Percentiles rank a stretch among this genome's conserved stretches.
Conservation (phyloP, 2,329 filamentous ascomycete genomes). For the Penicillium sp. region DNA sequence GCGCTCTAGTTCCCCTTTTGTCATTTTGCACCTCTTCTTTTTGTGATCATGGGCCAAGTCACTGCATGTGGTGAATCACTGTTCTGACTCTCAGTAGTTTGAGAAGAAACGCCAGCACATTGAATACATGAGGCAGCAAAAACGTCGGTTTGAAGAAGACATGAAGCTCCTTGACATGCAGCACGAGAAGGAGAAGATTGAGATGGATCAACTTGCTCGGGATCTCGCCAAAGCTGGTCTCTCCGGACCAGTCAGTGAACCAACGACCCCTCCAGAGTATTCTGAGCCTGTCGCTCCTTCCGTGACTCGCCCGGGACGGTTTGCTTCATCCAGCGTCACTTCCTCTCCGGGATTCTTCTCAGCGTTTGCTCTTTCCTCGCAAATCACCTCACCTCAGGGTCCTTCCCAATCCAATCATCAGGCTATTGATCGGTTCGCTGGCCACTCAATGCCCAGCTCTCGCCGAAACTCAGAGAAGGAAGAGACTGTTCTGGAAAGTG, state of each 20-base stretch:
- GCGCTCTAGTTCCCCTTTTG: too few relatives aligned
- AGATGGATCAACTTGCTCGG: slow-evolving; percentile 78
- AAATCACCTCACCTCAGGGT: slow-evolving; percentile 70
- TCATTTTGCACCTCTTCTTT: not conserved
- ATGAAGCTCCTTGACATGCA: slow-evolving; percentile 85
- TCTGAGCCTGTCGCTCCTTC: slow-evolving; percentile 74
- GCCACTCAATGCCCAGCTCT: slow-evolving; percentile 78
- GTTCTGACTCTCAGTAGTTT: slow-evolving; percentile 55
- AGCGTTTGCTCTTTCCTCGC: slow-evolving; percentile 60
- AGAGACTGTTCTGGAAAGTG: slow-evolving; percentile 62
- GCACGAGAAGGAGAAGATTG: slow-evolving; percentile 73
- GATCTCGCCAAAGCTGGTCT: slow-evolving; percentile 57
- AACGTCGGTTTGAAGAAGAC: slow-evolving; percentile 81
- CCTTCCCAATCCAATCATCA: slow-evolving; percentile 43
- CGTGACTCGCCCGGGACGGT: slow-evolving; percentile 77
- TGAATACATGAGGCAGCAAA: slow-evolving; percentile 83
- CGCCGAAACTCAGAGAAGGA: slow-evolving; percentile 87
- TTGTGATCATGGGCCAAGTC: not conserved
- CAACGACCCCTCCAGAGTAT: slow-evolving; percentile 92
- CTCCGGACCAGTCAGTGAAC: slow-evolving; percentile 80
- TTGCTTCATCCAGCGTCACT: slow-evolving; percentile 81
- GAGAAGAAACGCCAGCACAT: slow-evolving; percentile 93
- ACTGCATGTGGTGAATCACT: slow-evolving; percentile 3
- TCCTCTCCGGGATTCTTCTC: slow-evolving; percentile 72
- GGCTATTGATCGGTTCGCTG: slow-evolving; percentile 63